Evolutionary conservation across 176 grass and related monocot species (phyloP).

Genomic region (Carex myosuroides): DNA sequence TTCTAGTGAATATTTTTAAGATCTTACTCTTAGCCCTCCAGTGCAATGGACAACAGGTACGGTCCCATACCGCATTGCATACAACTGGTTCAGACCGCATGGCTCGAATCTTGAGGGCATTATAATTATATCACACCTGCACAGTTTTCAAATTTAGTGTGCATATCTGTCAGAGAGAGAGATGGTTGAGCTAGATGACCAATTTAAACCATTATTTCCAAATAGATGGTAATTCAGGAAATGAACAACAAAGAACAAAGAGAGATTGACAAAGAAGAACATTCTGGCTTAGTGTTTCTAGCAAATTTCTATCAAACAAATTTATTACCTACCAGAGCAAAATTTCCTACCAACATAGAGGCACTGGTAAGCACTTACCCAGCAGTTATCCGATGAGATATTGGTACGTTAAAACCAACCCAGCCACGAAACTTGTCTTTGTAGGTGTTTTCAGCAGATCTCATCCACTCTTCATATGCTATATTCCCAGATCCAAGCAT

Average conservation of each 20-base stretch:
- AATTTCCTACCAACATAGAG: background rate
- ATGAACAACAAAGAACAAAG: constrained; percentile 7
- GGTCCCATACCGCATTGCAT: constrained; percentile 92
- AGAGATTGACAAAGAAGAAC: background rate
- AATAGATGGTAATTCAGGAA: background rate
- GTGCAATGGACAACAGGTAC: constrained; percentile 90
- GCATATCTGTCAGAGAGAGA: background rate
- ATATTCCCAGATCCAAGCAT: constrained; percentile 96
- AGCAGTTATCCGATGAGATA: constrained; percentile 93
- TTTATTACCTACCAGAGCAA: background rate
- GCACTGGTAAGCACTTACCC: constrained; percentile 41
- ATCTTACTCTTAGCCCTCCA: constrained; percentile 88
- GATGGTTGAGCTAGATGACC: background rate
- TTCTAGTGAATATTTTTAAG: background rate
- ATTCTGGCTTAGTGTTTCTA: background rate
- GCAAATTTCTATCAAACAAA: background rate
- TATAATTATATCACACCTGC: constrained; percentile 91
- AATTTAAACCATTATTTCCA: too few species aligned
- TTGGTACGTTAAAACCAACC: constrained; percentile 95
- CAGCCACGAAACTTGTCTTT: constrained; percentile 87
- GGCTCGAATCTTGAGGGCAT: constrained; percentile 99
- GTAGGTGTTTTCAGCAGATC: constrained; percentile 52
- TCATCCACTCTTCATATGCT: constrained; percentile 83
- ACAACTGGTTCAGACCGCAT: constrained; percentile 94
- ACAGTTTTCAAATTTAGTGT: constrained; percentile 11